These are phyloP conservation scores for Zymoseptoria pseudotritici DNA, from an alignment of 2,329 filamentous ascomycete genomes.

Conservation along the genomic window DNA sequence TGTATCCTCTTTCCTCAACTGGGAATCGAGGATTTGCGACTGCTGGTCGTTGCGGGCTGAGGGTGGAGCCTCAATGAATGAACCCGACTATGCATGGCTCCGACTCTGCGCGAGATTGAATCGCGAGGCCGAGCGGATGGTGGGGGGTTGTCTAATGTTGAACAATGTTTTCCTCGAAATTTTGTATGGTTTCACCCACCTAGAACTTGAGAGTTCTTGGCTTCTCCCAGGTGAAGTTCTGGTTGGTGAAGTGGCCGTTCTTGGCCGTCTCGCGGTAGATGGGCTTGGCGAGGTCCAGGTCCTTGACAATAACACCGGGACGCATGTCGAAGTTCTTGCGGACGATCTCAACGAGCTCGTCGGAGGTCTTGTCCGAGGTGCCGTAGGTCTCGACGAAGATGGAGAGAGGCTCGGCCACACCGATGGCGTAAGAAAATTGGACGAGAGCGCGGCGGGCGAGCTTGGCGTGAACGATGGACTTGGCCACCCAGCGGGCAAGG, in stretches of 20 bases:
- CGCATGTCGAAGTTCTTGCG: slow-evolving; percentile 94
- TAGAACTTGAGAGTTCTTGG: slow-evolving; percentile 92
- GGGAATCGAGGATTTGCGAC: background rate
- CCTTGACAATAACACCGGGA: slow-evolving; percentile 96
- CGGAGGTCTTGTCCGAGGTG: slow-evolving; percentile 79
- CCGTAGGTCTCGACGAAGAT: slow-evolving; percentile 98
- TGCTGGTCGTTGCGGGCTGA: slow-evolving; percentile 3
- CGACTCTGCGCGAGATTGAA: slow-evolving; percentile 5
- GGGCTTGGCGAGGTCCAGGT: slow-evolving; percentile 88
- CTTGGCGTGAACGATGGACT: slow-evolving; percentile 84
- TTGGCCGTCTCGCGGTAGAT: slow-evolving; percentile 99
- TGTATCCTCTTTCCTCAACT: background rate
- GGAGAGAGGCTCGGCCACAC: slow-evolving; percentile 94
- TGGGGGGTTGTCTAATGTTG: slow-evolving; percentile 3
- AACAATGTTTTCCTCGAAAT: slow-evolving; percentile 1
- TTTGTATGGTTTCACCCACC: slow-evolving; percentile 24
- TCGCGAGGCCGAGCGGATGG: slow-evolving; percentile 4
- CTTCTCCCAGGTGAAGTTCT: slow-evolving; percentile 96
- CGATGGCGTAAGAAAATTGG: slow-evolving; percentile 98
- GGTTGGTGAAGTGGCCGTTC: slow-evolving; percentile 99
- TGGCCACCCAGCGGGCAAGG: slow-evolving; percentile 96
- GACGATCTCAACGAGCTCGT: slow-evolving; percentile 94
- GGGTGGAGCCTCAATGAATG: slow-evolving; percentile 7
- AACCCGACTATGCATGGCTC: slow-evolving; percentile 8
- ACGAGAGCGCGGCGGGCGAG: slow-evolving; percentile 89